Percentiles rank a stretch among this genome's conserved stretches.
Evolutionary conservation across 108 stramenopile species (phyloP).

Genomic region (Pseudonitzschia pungens): DNA sequence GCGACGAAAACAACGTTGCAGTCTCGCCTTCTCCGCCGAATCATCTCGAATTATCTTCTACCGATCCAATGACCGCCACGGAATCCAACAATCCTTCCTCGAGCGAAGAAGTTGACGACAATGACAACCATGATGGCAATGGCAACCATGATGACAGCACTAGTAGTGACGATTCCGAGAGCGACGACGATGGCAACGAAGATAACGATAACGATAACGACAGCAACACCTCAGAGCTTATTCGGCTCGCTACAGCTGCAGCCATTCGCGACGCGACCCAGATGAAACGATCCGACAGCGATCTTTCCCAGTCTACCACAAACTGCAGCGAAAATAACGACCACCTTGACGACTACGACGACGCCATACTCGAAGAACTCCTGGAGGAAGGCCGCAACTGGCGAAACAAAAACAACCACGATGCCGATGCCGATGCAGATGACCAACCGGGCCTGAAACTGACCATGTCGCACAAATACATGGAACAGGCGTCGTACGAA

Average conservation of each 20-base stretch:
- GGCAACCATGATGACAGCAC: no score
- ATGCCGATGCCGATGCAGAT: no score
- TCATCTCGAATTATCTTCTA: no score
- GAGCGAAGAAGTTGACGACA: not conserved
- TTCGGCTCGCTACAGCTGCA: slow-evolving; percentile 26
- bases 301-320: slow-evolving; percentile 18
- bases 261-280: slow-evolving; percentile 26
- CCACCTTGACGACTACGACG: not conserved
- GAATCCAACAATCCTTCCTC: no score
- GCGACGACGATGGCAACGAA: not conserved
- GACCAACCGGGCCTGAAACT: no score
- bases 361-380: not conserved
- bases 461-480: slow-evolving; percentile 4
- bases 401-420: no score
- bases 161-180: no score
- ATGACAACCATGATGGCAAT: not conserved
- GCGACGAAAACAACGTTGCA: no score
- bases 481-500: slow-evolving; percentile 40
- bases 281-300: slow-evolving; percentile 32
- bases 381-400: not conserved
- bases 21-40: no score
- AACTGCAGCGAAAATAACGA: not conserved
- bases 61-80: no score
- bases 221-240: slow-evolving; percentile 18
- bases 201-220: not conserved